Conservation (phyloP, 805 yeast genomes). For the Candida awuae region DNA sequence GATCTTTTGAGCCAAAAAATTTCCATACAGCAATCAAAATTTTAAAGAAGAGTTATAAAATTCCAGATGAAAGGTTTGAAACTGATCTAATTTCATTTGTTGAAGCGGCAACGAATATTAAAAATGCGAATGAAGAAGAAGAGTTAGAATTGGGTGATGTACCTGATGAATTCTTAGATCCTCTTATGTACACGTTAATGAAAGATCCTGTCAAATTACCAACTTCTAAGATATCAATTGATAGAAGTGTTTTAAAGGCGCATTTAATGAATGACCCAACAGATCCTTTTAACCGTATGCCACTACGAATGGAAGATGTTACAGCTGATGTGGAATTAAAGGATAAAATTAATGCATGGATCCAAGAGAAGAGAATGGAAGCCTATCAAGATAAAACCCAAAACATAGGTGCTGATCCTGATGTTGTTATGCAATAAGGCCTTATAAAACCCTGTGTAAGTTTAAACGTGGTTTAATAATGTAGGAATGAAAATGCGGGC, state of each 20-base stretch:
- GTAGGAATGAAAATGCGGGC: too few species aligned
- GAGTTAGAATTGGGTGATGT: conserved; percentile 85
- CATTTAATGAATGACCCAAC: conserved; percentile 91
- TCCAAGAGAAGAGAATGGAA: conserved; percentile 30
- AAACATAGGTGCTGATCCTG: conserved; percentile 21
- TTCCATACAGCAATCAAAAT: conserved; percentile 68
- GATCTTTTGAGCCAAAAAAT: conserved; percentile 66
- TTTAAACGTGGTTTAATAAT: too few species aligned
- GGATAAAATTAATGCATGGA: conserved; percentile 52
- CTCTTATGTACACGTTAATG: conserved; percentile 93
- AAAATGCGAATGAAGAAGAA: conserved; percentile 63
- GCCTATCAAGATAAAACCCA: conserved; percentile 2
- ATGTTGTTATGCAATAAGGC: conserved; percentile 15
- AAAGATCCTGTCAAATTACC: conserved; percentile 95
- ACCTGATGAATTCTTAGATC: conserved; percentile 96
- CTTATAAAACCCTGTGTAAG: too few species aligned
- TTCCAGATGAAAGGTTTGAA: conserved; percentile 42
- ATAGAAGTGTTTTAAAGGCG: conserved; percentile 84
- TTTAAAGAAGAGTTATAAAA: conserved; percentile 46
- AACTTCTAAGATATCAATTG: conserved; percentile 74
- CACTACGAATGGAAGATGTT: conserved; percentile 83
- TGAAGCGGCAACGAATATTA: conserved; percentile 52
- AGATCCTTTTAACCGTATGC: conserved; percentile 94
- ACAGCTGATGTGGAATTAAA: conserved; percentile 67
- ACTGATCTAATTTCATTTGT: conserved; percentile 48